These are phyloP conservation scores for Boletus rubroflammeus DNA, from an alignment of 768 basidiomycete species.

Conservation along the genomic window DNA sequence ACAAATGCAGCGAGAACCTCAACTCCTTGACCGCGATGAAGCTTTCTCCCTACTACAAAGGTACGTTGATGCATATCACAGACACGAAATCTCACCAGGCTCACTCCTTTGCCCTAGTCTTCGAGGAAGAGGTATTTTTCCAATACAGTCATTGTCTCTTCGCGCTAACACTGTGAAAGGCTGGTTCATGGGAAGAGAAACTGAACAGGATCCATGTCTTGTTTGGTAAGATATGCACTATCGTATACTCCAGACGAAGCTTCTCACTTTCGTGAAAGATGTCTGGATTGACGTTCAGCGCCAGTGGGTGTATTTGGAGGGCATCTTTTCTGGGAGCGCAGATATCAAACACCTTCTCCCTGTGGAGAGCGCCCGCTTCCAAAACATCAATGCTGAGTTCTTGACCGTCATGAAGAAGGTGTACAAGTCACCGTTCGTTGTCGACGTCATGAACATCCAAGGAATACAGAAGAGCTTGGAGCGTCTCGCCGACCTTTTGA, in stretches of 20 bases:
- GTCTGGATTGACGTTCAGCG: constrained; percentile 99
- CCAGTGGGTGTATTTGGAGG: constrained; percentile 99
- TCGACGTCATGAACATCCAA: constrained; percentile 95
- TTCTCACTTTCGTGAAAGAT: constrained; percentile 44
- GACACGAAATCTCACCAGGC: neutral
- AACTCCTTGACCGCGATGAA: constrained; percentile 98
- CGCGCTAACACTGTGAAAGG: constrained; percentile 37
- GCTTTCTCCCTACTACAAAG: constrained; percentile 97
- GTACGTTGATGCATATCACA: constrained; percentile 35
- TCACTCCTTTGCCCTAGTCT: constrained; percentile 46
- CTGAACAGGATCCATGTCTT: constrained; percentile 94
- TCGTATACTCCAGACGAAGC: neutral
- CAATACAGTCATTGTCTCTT: neutral
- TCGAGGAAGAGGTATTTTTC: constrained; percentile 73
- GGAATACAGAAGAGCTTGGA: constrained; percentile 97
- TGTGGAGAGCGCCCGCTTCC: constrained; percentile 95
- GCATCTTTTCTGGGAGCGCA: constrained; percentile 98
- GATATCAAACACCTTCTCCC: constrained; percentile 99
- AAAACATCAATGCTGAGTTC: constrained; percentile 98
- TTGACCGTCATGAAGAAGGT: constrained; percentile 99
- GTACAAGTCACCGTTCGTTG: constrained; percentile 96
- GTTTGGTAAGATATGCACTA: constrained; percentile 59
- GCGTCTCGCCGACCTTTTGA: constrained; percentile 90
- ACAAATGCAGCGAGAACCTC: constrained; percentile 94
- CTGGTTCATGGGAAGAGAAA: constrained; percentile 94